These are phyloP conservation scores for Salix dunnii DNA, from an alignment of 345 rosid genomes.

Conservation along the genomic window DNA sequence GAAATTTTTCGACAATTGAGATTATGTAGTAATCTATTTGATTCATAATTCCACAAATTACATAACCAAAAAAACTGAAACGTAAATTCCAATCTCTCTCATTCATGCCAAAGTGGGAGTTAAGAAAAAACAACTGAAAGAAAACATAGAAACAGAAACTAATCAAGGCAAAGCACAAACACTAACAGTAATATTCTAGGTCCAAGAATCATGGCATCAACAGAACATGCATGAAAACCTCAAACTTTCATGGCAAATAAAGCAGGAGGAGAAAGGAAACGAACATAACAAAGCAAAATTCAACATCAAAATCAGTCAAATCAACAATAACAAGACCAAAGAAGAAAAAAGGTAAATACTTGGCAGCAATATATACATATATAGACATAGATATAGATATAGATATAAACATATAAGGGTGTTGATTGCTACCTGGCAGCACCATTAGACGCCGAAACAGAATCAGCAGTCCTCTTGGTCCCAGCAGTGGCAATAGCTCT, in stretches of 20 bases:
- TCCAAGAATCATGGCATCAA: no score
- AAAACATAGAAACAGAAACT: not conserved
- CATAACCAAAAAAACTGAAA: not conserved
- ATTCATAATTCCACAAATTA: not conserved
- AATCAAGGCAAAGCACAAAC: not conserved
- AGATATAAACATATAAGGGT: not conserved
- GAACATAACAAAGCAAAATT: not conserved
- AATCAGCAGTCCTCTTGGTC: slow-evolving; percentile 67
- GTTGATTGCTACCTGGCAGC: slow-evolving; percentile 39
- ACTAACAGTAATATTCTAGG: no score
- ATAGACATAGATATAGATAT: not conserved
- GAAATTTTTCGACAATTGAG: not conserved
- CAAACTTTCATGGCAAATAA: not conserved
- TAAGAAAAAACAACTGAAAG: not conserved
- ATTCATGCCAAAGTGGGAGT: not conserved
- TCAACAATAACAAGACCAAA: not conserved
- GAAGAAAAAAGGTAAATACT: not conserved
- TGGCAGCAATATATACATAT: not conserved
- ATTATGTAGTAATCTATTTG: not conserved
- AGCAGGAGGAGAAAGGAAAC: not conserved
- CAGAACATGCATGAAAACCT: not conserved
- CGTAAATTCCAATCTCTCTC: no score
- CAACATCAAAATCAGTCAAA: not conserved
- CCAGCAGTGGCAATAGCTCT: slow-evolving; percentile 44
- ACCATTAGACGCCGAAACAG: slow-evolving; percentile 44